These are phyloP conservation scores for Eutypella sp. DNA, from an alignment of 2,329 filamentous ascomycete genomes.

Conservation along the genomic window DNA sequence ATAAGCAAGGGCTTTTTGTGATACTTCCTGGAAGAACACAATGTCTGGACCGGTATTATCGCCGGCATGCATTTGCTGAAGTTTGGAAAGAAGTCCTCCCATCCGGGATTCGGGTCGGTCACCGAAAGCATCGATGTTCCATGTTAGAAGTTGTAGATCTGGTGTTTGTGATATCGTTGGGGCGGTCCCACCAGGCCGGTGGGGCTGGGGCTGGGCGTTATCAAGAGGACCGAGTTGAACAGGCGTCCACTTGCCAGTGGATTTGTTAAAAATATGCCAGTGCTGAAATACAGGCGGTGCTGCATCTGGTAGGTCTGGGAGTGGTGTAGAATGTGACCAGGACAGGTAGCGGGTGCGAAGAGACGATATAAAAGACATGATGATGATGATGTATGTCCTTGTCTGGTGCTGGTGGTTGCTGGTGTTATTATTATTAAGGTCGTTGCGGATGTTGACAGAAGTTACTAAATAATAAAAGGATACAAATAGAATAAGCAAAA, in stretches of 20 bases:
- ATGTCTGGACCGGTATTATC: conserved; percentile 18
- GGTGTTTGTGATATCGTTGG: too few relatives aligned
- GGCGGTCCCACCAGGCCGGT: background rate
- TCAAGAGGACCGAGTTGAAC: background rate
- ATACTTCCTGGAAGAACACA: conserved; percentile 33
- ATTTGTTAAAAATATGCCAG: background rate
- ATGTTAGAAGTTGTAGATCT: conserved; percentile 22
- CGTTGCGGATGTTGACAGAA: too few relatives aligned
- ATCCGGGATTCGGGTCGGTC: conserved; percentile 14
- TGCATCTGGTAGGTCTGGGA: background rate
- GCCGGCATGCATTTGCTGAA: conserved; percentile 6
- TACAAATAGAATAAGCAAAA: too few relatives aligned
- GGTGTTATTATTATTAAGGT: too few relatives aligned
- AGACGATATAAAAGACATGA: background rate
- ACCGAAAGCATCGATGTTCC: conserved; percentile 26
- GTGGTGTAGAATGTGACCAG: background rate
- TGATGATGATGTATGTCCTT: too few relatives aligned
- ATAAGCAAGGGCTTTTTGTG: conserved; percentile 13
- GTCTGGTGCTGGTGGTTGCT: too few relatives aligned
- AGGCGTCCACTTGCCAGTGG: background rate
- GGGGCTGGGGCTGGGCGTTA: background rate
- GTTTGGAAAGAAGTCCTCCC: conserved; percentile 21
- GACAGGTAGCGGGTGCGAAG: background rate
- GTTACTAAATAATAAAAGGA: too few relatives aligned
- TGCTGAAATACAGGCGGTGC: background rate